These are phyloP conservation scores for Moniliophthora roreri DNA, from an alignment of 1,284 basidiomycete species.

Conservation along the genomic window DNA sequence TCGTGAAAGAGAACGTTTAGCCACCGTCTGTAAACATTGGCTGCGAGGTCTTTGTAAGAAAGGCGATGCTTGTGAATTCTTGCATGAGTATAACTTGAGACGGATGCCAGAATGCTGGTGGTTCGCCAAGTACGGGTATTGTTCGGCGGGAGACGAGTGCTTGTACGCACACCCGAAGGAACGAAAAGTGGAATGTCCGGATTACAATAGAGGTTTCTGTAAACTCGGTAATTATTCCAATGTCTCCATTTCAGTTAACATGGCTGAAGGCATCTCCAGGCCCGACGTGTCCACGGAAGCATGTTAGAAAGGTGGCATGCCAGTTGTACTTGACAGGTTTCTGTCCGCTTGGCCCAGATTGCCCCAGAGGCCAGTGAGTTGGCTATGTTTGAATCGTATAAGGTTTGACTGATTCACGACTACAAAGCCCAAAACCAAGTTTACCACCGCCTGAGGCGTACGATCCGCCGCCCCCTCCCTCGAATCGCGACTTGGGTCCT, in stretches of 20 bases:
- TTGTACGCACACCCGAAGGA: conserved; percentile 98
- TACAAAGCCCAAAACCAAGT: conserved; percentile 67
- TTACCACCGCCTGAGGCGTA: conserved; percentile 77
- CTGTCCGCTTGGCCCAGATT: conserved; percentile 92
- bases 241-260: conserved; percentile 5
- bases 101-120: conserved; percentile 99
- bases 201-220: conserved; percentile 94
- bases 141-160: conserved; percentile 97
- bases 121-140: conserved; percentile 98
- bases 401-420: conserved; percentile 16
- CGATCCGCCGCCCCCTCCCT: conserved; percentile 62
- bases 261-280: too few relatives aligned
- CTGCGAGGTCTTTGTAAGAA: conserved; percentile 98
- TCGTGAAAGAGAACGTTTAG: conserved; percentile 81
- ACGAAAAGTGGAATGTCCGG: conserved; percentile 90
- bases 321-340: conserved; percentile 93
- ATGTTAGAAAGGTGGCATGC: conserved; percentile 73
- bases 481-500: conserved; percentile 80
- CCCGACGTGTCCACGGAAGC: too few relatives aligned
- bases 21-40: conserved; percentile 99
- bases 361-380: conserved; percentile 88
- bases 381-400: conserved; percentile 11
- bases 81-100: conserved; percentile 98
- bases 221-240: conserved; percentile 64
- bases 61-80: conserved; percentile 96